These are phyloP conservation scores for Harringtonia lauricola DNA, from an alignment of 2,329 filamentous ascomycete genomes.

Conservation along the genomic window DNA sequence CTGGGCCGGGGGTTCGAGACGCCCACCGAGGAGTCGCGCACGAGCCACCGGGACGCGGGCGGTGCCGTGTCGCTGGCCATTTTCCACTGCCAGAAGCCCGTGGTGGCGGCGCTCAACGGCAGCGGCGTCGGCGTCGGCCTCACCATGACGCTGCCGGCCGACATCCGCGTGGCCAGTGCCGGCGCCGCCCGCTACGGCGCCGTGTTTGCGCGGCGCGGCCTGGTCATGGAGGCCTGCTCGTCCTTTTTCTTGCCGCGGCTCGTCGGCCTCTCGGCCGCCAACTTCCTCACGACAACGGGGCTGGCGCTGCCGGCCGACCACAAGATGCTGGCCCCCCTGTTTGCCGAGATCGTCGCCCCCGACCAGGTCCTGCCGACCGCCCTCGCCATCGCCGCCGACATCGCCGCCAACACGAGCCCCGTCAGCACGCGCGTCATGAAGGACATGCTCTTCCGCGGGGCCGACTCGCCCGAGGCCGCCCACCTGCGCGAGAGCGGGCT, in stretches of 20 bases:
- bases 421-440: conserved; percentile 57
- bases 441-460: conserved; percentile 56
- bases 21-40: conserved; percentile 10
- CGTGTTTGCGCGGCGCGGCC: conserved; percentile 59
- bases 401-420: conserved; percentile 53
- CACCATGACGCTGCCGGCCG: conserved; percentile 48
- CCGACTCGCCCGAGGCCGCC: conserved; percentile 51
- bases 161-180: conserved; percentile 42
- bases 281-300: conserved; percentile 58
- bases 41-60: conserved; percentile 36
- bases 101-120: conserved; percentile 48
- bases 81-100: conserved; percentile 45
- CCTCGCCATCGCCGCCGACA: conserved; percentile 39
- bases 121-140: conserved; percentile 49
- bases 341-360: conserved; percentile 40
- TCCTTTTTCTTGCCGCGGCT: conserved; percentile 63
- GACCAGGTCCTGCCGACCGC: conserved; percentile 32
- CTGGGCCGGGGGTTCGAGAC: conserved; percentile 22
- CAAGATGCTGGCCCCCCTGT: conserved; percentile 46
- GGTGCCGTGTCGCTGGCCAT: conserved; percentile 44
- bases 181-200: conserved; percentile 57
- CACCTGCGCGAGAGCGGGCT: conserved; percentile 59
- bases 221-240: conserved; percentile 61
- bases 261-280: conserved; percentile 51
- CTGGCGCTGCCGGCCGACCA: conserved; percentile 42